Conservation (phyloP, 495 filamentous ascomycete genomes). For the Cercophora newfieldiana region DNA sequence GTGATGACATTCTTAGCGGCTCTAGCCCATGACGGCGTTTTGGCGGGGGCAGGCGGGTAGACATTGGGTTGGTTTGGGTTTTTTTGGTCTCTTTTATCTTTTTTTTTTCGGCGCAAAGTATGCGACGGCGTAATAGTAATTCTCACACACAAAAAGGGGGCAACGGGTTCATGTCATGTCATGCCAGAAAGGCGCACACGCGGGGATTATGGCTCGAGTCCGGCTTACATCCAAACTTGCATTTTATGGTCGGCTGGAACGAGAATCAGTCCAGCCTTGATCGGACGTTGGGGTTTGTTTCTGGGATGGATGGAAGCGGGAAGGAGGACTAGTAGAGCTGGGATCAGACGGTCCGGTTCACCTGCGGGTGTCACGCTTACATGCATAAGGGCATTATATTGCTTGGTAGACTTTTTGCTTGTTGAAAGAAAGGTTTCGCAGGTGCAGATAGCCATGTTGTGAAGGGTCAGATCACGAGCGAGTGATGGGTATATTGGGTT, state of each 20-base stretch:
- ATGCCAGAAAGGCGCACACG: background rate
- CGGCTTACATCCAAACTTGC: background rate
- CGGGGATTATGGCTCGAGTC: background rate
- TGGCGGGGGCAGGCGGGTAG: background rate
- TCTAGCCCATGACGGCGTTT: slow-evolving; percentile 2
- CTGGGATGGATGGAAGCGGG: background rate
- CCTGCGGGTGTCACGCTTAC: background rate
- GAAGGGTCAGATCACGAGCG: background rate
- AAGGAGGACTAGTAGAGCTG: background rate
- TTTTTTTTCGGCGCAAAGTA: background rate
- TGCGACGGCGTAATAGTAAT: background rate
- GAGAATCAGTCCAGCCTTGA: background rate
- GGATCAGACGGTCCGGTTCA: background rate
- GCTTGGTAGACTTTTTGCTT: background rate
- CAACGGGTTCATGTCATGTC: background rate
- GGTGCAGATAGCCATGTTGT: background rate
- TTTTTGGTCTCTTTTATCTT: background rate
- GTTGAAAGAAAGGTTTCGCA: too few relatives aligned
- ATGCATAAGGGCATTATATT: background rate
- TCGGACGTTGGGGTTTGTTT: background rate
- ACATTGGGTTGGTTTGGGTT: background rate
- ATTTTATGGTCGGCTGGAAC: background rate
- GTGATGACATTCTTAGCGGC: background rate
- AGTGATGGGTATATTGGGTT: too few relatives aligned
- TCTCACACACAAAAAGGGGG: background rate